phyloP scores from a whole-genome alignment of 2,329 filamentous ascomycete species.

The Saccharata proteae region DNA sequence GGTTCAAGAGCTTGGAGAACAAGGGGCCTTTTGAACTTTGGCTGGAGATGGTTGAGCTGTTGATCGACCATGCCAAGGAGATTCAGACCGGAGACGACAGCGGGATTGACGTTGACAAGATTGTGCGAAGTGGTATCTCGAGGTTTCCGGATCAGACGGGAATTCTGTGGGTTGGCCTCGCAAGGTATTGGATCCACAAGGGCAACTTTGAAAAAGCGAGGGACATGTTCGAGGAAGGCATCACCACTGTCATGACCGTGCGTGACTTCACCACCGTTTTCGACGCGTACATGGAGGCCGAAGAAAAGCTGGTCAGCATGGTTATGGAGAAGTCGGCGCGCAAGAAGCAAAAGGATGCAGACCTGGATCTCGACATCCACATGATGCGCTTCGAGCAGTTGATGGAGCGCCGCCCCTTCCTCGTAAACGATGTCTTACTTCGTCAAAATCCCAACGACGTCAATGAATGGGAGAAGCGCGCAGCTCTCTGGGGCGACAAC shows the following conservation, averaged over 20 bases:
- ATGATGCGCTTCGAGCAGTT: conserved; percentile 98
- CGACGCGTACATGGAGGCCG: conserved; percentile 91
- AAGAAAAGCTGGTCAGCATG: conserved; percentile 85
- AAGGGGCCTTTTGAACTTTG: conserved; percentile 95
- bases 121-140: conserved; percentile 82
- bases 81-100: conserved; percentile 69
- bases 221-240: conserved; percentile 90
- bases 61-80: conserved; percentile 81
- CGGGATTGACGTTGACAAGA: conserved; percentile 81
- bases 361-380: conserved; percentile 88
- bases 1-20: conserved; percentile 82
- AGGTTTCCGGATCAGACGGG: conserved; percentile 89
- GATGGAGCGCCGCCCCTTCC: conserved; percentile 91
- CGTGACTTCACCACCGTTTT: conserved; percentile 95
- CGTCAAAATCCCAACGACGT: conserved; percentile 96
- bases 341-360: conserved; percentile 73
- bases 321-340: conserved; percentile 78
- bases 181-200: conserved; percentile 90
- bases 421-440: conserved; percentile 89
- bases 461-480: conserved; percentile 90
- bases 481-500: conserved; percentile 92
- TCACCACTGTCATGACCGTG: conserved; percentile 97
- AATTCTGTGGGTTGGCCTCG: conserved; percentile 87
- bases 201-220: conserved; percentile 87
- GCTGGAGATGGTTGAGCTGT: conserved; percentile 91